These are phyloP conservation scores for Talaromyces funiculosus DNA, from an alignment of 2,329 filamentous ascomycete species.

Conservation along the genomic window DNA sequence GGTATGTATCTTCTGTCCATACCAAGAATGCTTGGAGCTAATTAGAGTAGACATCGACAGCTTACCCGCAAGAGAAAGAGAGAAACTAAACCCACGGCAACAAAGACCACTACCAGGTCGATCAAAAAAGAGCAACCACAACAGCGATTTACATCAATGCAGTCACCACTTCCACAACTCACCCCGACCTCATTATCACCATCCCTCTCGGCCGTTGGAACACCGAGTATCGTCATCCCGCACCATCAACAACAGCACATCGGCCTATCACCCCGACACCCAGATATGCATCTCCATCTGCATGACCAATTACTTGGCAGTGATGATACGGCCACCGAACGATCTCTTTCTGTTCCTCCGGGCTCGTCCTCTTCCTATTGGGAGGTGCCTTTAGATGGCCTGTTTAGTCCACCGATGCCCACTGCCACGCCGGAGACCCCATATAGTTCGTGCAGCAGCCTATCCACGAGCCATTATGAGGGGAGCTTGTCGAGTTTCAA, in stretches of 20 bases:
- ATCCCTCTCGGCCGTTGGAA: background rate
- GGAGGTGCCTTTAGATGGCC: constrained; percentile 4
- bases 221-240: background rate
- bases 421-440: constrained; percentile 3
- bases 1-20: background rate
- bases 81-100: background rate
- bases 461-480: constrained; percentile 5
- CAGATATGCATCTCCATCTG: background rate
- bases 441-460: constrained; percentile 12
- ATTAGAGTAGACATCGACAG: constrained; percentile 8
- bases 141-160: background rate
- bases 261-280: background rate
- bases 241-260: background rate
- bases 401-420: constrained; percentile 7
- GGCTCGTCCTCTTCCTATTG: background rate
- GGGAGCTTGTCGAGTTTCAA: background rate
- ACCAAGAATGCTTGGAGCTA: background rate
- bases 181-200: background rate
- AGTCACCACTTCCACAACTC: background rate
- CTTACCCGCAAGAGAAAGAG: constrained; percentile 13
- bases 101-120: background rate
- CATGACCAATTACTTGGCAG: background rate
- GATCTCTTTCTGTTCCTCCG: constrained; percentile 1
- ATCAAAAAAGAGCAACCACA: background rate
- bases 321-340: background rate